These are phyloP conservation scores for Pseudocercospora eumusae DNA, from an alignment of 2,329 filamentous ascomycete genomes.

Conservation along the genomic window DNA sequence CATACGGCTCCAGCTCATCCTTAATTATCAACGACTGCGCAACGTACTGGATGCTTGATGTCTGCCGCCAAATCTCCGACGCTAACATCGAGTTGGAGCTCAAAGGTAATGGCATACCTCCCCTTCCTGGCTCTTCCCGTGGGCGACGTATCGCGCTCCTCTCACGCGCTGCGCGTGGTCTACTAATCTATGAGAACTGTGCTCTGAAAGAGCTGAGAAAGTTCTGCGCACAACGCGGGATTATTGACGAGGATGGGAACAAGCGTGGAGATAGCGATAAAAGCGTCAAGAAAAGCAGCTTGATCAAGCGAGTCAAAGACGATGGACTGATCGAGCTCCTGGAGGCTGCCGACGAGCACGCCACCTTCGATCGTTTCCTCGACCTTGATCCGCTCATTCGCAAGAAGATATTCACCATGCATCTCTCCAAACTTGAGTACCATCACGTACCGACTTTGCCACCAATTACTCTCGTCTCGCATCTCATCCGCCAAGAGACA, in stretches of 20 bases:
- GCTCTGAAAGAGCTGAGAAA: neutral
- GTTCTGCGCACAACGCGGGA: neutral
- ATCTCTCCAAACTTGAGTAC: neutral
- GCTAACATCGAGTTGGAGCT: neutral
- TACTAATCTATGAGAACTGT: neutral
- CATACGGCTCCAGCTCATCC: neutral
- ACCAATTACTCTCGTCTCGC: constrained; percentile 4
- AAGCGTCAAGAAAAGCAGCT: neutral
- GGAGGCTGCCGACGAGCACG: constrained; percentile 1
- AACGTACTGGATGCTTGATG: neutral
- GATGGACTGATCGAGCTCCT: neutral
- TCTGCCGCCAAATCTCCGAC: neutral
- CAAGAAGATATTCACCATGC: neutral
- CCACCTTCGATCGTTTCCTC: constrained; percentile 5
- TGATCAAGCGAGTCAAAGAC: neutral
- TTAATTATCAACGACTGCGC: neutral
- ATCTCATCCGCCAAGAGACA: neutral
- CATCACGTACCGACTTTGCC: neutral
- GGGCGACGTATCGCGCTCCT: neutral
- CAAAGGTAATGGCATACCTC: neutral
- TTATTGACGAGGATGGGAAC: neutral
- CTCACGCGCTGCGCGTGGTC: constrained; percentile 4
- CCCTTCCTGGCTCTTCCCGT: neutral
- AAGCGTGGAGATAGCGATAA: neutral
- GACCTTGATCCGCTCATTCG: neutral